Percentiles rank a stretch among this genome's conserved stretches.
These are phyloP conservation scores for Leccinum imitatum DNA, from an alignment of 768 basidiomycete species.

Conservation along the genomic window DNA sequence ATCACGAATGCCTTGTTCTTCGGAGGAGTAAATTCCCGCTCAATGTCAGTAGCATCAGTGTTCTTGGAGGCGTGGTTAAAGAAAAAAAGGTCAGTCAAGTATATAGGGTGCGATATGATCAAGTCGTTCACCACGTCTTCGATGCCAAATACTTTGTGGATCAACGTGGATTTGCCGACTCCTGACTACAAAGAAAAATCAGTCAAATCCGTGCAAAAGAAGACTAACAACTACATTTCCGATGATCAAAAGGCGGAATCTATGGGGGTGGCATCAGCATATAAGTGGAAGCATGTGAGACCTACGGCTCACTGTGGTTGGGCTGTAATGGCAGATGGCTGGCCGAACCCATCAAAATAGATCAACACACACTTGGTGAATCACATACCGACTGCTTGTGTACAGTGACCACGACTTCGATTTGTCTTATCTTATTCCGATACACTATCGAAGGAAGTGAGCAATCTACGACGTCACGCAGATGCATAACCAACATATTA, in stretches of 20 bases:
- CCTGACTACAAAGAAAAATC: constrained; percentile 9
- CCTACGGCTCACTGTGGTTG: constrained; percentile 5
- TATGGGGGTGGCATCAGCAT: not conserved
- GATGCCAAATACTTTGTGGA: constrained; percentile 10
- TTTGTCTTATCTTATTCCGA: constrained; percentile 10
- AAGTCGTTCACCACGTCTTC: constrained; percentile 5
- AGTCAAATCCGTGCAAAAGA: not conserved
- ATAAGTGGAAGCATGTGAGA: no score
- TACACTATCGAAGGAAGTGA: constrained; percentile 8
- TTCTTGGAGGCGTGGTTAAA: constrained; percentile 3
- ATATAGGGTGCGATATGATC: not conserved
- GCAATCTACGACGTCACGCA: not conserved
- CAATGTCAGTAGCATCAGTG: constrained; percentile 1
- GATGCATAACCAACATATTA: constrained; percentile 7
- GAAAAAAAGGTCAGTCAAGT: not conserved
- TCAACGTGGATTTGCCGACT: constrained; percentile 16
- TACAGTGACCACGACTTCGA: constrained; percentile 13
- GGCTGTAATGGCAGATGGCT: constrained; percentile 8
- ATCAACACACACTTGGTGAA: not conserved
- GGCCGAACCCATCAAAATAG: not conserved
- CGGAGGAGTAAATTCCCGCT: constrained; percentile 10
- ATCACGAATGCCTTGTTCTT: constrained; percentile 16
- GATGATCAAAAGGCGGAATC: constrained; percentile 17
- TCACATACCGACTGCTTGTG: constrained; percentile 4
- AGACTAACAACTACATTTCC: constrained; percentile 9